These are phyloP conservation scores for Amesomyces nigricolor DNA, from an alignment of 2,329 filamentous ascomycete species.

Conservation along the genomic window DNA sequence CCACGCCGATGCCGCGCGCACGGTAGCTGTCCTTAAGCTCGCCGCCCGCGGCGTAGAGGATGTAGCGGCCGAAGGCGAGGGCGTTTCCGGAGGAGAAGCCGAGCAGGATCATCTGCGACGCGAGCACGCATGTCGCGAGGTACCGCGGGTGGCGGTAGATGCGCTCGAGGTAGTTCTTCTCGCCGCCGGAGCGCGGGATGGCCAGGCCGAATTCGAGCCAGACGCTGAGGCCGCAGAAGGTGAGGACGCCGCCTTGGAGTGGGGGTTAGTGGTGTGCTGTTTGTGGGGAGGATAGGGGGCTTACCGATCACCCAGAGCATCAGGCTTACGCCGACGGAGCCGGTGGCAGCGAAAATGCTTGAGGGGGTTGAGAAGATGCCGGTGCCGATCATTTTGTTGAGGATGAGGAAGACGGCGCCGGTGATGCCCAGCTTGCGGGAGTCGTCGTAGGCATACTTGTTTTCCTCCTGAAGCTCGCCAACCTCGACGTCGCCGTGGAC, in stretches of 20 bases:
- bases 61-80: constrained; percentile 50
- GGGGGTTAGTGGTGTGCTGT: no score
- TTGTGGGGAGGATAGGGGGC: no score
- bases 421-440: constrained; percentile 25
- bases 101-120: constrained; percentile 55
- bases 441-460: constrained; percentile 24
- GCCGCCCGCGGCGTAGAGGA: constrained; percentile 46
- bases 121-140: constrained; percentile 54
- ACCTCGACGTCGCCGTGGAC: constrained; percentile 10
- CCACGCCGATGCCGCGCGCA: constrained; percentile 51
- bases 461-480: constrained; percentile 23
- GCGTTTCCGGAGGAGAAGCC: constrained; percentile 57
- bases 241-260: constrained; percentile 37
- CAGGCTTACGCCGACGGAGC: constrained; percentile 44
- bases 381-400: constrained; percentile 31
- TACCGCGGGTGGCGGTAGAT: constrained; percentile 55
- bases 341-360: constrained; percentile 46
- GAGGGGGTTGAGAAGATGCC: constrained; percentile 50
- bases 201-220: constrained; percentile 59
- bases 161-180: constrained; percentile 63
- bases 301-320: constrained; percentile 34
- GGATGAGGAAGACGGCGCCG: constrained; percentile 26
- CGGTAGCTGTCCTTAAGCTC: constrained; percentile 47
- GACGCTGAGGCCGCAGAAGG: constrained; percentile 54
- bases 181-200: constrained; percentile 57